These are phyloP conservation scores for Allantophomopsis cytisporea DNA, from an alignment of 2,329 filamentous ascomycete genomes.

Conservation along the genomic window DNA sequence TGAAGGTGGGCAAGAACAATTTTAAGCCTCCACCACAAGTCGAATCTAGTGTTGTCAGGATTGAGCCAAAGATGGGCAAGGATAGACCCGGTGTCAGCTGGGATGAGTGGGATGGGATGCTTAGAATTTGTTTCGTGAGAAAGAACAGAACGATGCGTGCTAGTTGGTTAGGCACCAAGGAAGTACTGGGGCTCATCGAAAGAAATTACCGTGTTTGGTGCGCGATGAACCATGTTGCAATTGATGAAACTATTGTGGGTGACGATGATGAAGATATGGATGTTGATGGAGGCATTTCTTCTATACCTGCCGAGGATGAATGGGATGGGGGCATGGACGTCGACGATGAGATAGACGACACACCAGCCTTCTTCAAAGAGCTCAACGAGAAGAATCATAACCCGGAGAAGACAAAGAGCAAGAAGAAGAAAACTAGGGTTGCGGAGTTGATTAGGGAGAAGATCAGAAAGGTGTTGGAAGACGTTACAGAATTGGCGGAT, in stretches of 20 bases:
- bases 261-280: constrained; percentile 30
- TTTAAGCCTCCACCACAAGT: constrained; percentile 92
- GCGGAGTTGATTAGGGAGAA: constrained; percentile 75
- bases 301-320: constrained; percentile 31
- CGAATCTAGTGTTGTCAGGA: constrained; percentile 79
- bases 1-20: constrained; percentile 94
- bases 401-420: constrained; percentile 44
- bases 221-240: constrained; percentile 65
- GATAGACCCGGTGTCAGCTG: constrained; percentile 77
- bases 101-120: constrained; percentile 87
- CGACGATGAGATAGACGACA: constrained; percentile 47
- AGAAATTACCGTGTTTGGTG: constrained; percentile 85
- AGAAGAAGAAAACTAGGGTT: constrained; percentile 68
- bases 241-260: constrained; percentile 51
- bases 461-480: constrained; percentile 71
- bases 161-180: constrained; percentile 66
- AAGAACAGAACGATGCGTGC: constrained; percentile 86
- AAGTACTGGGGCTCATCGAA: constrained; percentile 72
- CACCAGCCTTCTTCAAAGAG: constrained; percentile 77
- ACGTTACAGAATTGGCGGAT: constrained; percentile 67
- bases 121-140: constrained; percentile 70
- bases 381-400: constrained; percentile 21
- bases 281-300: constrained; percentile 26
- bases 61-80: constrained; percentile 71
- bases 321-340: constrained; percentile 36